Percentiles rank a stretch among this genome's conserved stretches.
These are phyloP conservation scores for Monosporascus sp. DNA, from an alignment of 2,329 filamentous ascomycete genomes.

Conservation along the genomic window DNA sequence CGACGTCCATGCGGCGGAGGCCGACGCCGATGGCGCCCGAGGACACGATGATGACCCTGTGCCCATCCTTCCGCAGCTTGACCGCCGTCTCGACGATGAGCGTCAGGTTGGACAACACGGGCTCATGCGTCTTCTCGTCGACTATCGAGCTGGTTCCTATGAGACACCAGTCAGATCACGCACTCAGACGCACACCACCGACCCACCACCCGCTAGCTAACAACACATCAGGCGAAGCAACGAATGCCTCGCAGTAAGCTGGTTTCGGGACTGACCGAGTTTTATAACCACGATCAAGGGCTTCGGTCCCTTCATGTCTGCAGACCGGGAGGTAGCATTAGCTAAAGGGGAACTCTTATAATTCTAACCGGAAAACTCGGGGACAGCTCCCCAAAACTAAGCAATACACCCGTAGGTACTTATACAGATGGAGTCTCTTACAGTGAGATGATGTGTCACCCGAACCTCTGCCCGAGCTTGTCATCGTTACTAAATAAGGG, in stretches of 20 bases:
- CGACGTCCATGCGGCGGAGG: slow-evolving; percentile 81
- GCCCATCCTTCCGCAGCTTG: slow-evolving; percentile 81
- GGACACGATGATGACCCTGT: slow-evolving; percentile 92
- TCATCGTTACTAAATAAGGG: slow-evolving; percentile 15
- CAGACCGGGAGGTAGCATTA: slow-evolving; percentile 18
- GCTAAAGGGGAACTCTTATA: neutral
- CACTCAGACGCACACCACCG: neutral
- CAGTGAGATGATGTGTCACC: neutral
- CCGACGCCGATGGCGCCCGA: slow-evolving; percentile 96
- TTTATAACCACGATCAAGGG: slow-evolving; percentile 79
- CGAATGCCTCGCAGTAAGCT: neutral
- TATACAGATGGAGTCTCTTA: neutral
- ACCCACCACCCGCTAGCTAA: too few species aligned
- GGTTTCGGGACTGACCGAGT: slow-evolving; percentile 56
- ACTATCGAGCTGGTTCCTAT: slow-evolving; percentile 98
- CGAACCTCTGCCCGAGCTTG: slow-evolving; percentile 9
- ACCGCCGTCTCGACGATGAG: slow-evolving; percentile 93
- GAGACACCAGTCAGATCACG: neutral
- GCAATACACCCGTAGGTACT: neutral
- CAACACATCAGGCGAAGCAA: neutral
- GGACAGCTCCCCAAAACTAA: neutral
- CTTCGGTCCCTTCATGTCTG: slow-evolving; percentile 61
- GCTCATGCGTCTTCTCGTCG: slow-evolving; percentile 91
- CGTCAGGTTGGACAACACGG: slow-evolving; percentile 82
- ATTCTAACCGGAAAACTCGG: neutral